phyloP scores from a whole-genome alignment of 139 green algal genomes.

The Raphidocelis subcapitata region DNA sequence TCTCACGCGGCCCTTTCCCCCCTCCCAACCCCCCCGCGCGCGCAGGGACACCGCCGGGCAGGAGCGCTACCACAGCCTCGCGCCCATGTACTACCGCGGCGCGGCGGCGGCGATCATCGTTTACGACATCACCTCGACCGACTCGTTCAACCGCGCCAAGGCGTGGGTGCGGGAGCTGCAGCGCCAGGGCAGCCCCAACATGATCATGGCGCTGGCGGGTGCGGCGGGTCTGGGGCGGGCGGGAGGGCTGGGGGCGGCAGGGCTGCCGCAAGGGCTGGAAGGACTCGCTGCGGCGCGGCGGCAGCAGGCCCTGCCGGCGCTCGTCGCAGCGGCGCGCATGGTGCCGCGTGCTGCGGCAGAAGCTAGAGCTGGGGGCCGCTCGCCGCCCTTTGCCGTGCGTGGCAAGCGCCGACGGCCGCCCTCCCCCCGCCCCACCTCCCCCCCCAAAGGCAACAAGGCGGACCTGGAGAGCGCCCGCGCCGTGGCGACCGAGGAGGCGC shows the following conservation, averaged over 20 bases:
- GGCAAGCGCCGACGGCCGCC: no score
- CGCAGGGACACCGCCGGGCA: conserved; percentile 97
- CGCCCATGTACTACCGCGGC: conserved; percentile 98
- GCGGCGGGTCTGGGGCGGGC: neutral
- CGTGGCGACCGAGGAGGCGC: conserved; percentile 67
- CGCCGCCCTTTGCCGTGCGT: no score
- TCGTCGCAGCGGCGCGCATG: no score
- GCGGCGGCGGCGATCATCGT: conserved; percentile 93
- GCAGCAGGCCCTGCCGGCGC: no score
- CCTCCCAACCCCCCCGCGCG: no score
- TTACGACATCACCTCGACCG: conserved; percentile 62
- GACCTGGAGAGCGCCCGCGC: conserved; percentile 76
- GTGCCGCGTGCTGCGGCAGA: no score
- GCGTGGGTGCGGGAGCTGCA: conserved; percentile 93
- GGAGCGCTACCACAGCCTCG: conserved; percentile 97
- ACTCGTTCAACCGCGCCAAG: conserved; percentile 93
- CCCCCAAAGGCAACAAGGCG: conserved; percentile 87
- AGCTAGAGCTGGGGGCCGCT: no score
- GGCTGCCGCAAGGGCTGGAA: neutral
- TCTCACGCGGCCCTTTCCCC: no score
- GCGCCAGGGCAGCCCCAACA: conserved; percentile 83
- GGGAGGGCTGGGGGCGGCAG: no score
- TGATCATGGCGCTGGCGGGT: conserved; percentile 96
- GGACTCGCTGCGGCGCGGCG: neutral
- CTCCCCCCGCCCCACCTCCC: neutral